A percentile compares a stretch with the other conserved stretches of the same genome.
These are phyloP conservation scores for Rhododendron kiyosumense DNA, from an alignment of 148 eudicot species.

Conservation along the genomic window DNA sequence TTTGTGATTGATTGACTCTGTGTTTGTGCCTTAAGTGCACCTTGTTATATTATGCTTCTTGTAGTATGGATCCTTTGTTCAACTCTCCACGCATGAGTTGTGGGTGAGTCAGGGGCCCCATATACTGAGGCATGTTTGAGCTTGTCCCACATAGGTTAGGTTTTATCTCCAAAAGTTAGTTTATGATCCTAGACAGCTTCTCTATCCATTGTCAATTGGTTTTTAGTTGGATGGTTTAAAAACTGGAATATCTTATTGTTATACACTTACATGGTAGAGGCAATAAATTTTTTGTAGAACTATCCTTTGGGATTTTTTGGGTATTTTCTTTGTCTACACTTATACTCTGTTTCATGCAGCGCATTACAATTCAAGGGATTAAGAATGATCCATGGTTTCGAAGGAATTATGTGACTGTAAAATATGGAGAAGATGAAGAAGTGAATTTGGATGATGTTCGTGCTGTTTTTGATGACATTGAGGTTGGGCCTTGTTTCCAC, in stretches of 20 bases:
- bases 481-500: constrained; percentile 40
- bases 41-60: not conserved
- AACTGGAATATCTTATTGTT: not conserved
- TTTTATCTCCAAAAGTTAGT: not conserved
- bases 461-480: constrained; percentile 90
- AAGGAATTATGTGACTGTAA: constrained; percentile 54
- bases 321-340: not conserved
- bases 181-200: not conserved
- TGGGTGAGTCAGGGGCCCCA: not conserved
- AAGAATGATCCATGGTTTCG: constrained; percentile 76
- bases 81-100: not conserved
- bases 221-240: not conserved
- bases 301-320: not conserved
- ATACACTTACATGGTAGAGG: not conserved
- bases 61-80: not conserved
- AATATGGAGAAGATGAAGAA: constrained; percentile 61
- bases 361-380: constrained; percentile 76
- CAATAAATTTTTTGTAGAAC: not conserved
- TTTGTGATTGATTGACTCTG: not conserved
- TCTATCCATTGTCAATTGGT: not conserved
- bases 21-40: not conserved
- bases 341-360: constrained; percentile 41
- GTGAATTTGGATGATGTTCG: constrained; percentile 84
- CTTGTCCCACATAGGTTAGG: not conserved
- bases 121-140: not conserved